Evolutionary conservation across 306 rosid species (phyloP).

Genomic region (Vigna nakashimae): DNA sequence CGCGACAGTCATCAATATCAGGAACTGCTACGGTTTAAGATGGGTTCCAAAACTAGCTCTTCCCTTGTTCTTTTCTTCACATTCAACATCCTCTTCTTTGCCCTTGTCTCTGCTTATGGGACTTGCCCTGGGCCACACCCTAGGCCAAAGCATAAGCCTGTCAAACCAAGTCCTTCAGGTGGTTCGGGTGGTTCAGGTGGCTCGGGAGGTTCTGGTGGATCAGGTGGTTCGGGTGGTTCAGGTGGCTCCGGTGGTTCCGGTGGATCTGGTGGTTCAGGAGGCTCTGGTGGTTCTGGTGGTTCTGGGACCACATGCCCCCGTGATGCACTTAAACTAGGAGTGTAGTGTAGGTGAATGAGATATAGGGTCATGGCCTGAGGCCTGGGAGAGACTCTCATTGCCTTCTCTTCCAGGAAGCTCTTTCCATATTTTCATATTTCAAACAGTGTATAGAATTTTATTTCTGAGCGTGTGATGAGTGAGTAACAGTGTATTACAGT

Average conservation of each 20-base stretch:
- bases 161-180: constrained; percentile 35
- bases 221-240: neutral
- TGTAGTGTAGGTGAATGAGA: no score
- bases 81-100: constrained; percentile 74
- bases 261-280: neutral
- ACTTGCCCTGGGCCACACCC: constrained; percentile 31
- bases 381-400: no score
- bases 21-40: constrained; percentile 32
- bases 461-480: no score
- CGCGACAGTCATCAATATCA: neutral
- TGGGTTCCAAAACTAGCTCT: constrained; percentile 67
- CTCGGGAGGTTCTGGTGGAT: neutral
- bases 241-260: neutral
- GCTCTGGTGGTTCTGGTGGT: neutral
- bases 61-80: constrained; percentile 71
- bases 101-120: constrained; percentile 64
- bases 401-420: no score
- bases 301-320: constrained; percentile 58
- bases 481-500: no score
- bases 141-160: constrained; percentile 12
- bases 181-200: neutral
- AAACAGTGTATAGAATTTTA: no score
- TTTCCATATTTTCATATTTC: no score
- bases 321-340: constrained; percentile 72
- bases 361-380: no score